Evolutionary conservation across 805 yeast genomes (phyloP).

Genomic region (Wickerhamiella azymoides): DNA sequence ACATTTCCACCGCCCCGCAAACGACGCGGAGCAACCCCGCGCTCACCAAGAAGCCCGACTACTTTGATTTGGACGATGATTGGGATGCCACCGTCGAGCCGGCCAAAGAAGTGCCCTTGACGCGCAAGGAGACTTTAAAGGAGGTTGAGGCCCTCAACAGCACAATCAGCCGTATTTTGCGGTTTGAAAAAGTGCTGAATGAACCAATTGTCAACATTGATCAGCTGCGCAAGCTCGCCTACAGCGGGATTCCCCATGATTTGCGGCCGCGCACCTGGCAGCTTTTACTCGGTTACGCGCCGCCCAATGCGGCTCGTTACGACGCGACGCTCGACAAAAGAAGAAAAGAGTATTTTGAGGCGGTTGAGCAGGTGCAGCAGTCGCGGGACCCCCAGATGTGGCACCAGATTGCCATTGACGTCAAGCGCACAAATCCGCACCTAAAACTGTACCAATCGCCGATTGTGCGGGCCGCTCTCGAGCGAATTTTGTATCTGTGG

Average conservation of each 20-base stretch:
- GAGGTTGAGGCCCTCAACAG: slow-evolving; percentile 47
- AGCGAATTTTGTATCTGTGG: slow-evolving; percentile 79
- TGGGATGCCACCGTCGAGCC: slow-evolving; percentile 71
- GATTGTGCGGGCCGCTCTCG: slow-evolving; percentile 64
- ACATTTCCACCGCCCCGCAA: slow-evolving; percentile 16
- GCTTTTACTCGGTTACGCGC: slow-evolving; percentile 74
- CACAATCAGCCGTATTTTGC: slow-evolving; percentile 44
- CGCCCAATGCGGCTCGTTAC: slow-evolving; percentile 70
- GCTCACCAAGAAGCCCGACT: slow-evolving; percentile 17
- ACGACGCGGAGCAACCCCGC: not conserved
- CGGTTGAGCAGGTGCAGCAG: slow-evolving; percentile 51
- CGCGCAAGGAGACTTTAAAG: slow-evolving; percentile 17
- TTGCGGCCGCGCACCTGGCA: slow-evolving; percentile 84
- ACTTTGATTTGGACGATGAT: slow-evolving; percentile 73
- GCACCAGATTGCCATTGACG: slow-evolving; percentile 92
- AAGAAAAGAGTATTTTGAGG: slow-evolving; percentile 72
- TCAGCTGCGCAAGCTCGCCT: slow-evolving; percentile 63
- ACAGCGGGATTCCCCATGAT: slow-evolving; percentile 87
- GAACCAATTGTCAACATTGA: slow-evolving; percentile 45
- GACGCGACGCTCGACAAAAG: slow-evolving; percentile 56
- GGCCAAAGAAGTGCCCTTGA: slow-evolving; percentile 14
- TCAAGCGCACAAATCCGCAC: slow-evolving; percentile 85
- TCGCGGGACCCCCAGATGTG: slow-evolving; percentile 66
- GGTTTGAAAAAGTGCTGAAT: slow-evolving; percentile 50
- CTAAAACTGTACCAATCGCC: slow-evolving; percentile 55